Percentiles rank a stretch among this genome's conserved stretches.
These are phyloP conservation scores for Microcos paniculata DNA, from an alignment of 345 rosid species.

Conservation along the genomic window DNA sequence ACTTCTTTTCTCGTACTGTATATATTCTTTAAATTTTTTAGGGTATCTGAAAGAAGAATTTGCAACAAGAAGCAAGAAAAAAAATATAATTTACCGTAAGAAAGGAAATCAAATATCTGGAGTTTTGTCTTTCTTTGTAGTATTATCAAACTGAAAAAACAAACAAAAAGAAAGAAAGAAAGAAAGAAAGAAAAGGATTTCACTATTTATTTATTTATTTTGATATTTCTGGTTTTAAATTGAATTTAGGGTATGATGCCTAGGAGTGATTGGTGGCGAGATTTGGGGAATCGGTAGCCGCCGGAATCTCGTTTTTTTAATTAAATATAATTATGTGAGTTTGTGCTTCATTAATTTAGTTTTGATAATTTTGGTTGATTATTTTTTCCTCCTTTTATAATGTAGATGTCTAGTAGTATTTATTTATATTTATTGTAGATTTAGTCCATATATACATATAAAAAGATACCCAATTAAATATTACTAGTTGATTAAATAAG, in stretches of 20 bases:
- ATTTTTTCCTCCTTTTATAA: background rate
- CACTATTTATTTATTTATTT: background rate
- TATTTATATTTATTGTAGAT: background rate
- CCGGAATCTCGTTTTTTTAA: slow-evolving; percentile 30
- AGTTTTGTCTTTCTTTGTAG: slow-evolving; percentile 19
- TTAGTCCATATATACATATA: too few species aligned
- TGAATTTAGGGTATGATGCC: background rate
- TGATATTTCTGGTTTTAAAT: background rate
- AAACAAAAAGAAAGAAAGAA: too few species aligned
- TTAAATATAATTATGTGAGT: background rate
- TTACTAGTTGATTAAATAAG: too few species aligned
- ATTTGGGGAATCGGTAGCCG: slow-evolving; percentile 48
- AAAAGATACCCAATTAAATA: too few species aligned
- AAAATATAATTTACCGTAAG: background rate
- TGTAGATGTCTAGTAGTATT: background rate
- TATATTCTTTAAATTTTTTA: background rate
- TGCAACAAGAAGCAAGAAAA: background rate
- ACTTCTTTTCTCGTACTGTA: slow-evolving; percentile 6
- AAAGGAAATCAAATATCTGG: too few species aligned
- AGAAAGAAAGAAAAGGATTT: background rate
- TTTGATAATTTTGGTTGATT: too few species aligned
- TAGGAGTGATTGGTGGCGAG: slow-evolving; percentile 59
- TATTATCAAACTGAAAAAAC: background rate
- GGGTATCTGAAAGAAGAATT: background rate
- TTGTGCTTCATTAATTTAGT: background rate